Percentiles rank a stretch among this genome's conserved stretches.
Evolutionary conservation across 805 yeast species (phyloP).

Genomic region (Hermanozyma aechmeae): DNA sequence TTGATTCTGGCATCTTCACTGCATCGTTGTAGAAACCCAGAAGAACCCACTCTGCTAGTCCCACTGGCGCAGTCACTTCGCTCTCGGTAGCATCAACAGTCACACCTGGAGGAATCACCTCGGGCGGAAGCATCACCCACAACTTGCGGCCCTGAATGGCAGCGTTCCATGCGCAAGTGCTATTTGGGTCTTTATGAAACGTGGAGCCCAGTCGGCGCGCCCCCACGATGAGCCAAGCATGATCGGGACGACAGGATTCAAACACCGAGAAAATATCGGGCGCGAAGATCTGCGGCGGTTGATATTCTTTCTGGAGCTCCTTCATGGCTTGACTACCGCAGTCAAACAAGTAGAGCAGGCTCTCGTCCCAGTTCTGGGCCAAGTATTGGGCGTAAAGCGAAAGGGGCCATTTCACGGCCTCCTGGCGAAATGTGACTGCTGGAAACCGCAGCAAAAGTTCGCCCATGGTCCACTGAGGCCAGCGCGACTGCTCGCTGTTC

Average conservation of each 20-base stretch:
- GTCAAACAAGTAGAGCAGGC: slow-evolving; percentile 80
- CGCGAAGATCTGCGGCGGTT: slow-evolving; percentile 44
- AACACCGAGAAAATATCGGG: slow-evolving; percentile 57
- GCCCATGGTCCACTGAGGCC: slow-evolving; percentile 61
- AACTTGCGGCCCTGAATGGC: slow-evolving; percentile 65
- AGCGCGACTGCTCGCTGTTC: slow-evolving; percentile 22
- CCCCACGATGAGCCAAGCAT: slow-evolving; percentile 87
- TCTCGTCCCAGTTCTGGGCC: slow-evolving; percentile 59
- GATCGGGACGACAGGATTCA: slow-evolving; percentile 67
- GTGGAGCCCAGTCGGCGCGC: slow-evolving; percentile 79
- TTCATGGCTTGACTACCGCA: slow-evolving; percentile 65
- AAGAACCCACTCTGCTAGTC: slow-evolving; percentile 85
- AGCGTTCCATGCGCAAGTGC: slow-evolving; percentile 87
- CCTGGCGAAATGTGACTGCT: slow-evolving; percentile 64
- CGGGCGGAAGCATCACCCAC: slow-evolving; percentile 86
- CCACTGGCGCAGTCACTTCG: slow-evolving; percentile 88
- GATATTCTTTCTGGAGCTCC: slow-evolving; percentile 43
- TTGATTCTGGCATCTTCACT: slow-evolving; percentile 40
- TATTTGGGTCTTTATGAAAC: slow-evolving; percentile 89
- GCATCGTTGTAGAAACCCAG: slow-evolving; percentile 74
- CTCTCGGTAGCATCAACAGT: slow-evolving; percentile 66
- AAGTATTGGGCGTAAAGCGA: slow-evolving; percentile 53
- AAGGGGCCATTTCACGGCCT: slow-evolving; percentile 74
- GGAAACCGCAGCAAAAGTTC: slow-evolving; percentile 46
- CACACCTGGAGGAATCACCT: slow-evolving; percentile 75